Conservation (phyloP, 768 basidiomycete genomes). For the Lactarius sp. region DNA sequence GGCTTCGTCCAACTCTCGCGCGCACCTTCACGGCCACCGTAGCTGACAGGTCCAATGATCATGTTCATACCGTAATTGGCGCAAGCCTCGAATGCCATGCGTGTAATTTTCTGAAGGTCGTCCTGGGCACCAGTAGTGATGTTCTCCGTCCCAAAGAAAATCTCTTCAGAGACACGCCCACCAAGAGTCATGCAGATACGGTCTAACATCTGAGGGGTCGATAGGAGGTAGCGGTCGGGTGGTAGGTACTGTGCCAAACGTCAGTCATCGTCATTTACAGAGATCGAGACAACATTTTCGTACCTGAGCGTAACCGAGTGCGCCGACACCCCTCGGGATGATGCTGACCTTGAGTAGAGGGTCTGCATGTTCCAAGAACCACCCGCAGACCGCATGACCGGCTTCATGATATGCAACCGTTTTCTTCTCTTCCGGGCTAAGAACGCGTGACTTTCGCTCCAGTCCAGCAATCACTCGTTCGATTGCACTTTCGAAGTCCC, state of each 20-base stretch:
- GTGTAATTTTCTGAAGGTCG: constrained; percentile 95
- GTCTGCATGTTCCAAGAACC: constrained; percentile 97
- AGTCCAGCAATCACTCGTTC: constrained; percentile 97
- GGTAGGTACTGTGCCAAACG: constrained; percentile 68
- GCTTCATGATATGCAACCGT: constrained; percentile 99
- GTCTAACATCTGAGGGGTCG: constrained; percentile 91
- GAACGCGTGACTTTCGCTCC: constrained; percentile 90
- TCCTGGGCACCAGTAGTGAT: constrained; percentile 99
- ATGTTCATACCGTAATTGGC: constrained; percentile 97
- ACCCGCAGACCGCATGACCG: constrained; percentile 96
- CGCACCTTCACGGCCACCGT: constrained; percentile 81
- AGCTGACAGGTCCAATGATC: constrained; percentile 92
- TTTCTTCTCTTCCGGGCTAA: constrained; percentile 95
- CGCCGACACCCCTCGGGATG: constrained; percentile 93
- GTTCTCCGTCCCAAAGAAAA: constrained; percentile 87
- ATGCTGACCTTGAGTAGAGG: constrained; percentile 97
- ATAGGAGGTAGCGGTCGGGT: constrained; percentile 91
- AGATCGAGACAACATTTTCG: constrained; percentile 6
- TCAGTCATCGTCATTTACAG: background rate
- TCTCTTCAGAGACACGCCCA: constrained; percentile 96
- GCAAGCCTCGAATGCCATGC: constrained; percentile 94
- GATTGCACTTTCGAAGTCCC: constrained; percentile 95
- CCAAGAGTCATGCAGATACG: constrained; percentile 99
- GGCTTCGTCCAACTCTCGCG: constrained; percentile 94
- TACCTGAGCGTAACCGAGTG: constrained; percentile 94